Percentiles rank a stretch among this genome's conserved stretches.
Evolutionary conservation across 352 stramenopile species (phyloP).

Genomic region (Globisporangium echinulatum): DNA sequence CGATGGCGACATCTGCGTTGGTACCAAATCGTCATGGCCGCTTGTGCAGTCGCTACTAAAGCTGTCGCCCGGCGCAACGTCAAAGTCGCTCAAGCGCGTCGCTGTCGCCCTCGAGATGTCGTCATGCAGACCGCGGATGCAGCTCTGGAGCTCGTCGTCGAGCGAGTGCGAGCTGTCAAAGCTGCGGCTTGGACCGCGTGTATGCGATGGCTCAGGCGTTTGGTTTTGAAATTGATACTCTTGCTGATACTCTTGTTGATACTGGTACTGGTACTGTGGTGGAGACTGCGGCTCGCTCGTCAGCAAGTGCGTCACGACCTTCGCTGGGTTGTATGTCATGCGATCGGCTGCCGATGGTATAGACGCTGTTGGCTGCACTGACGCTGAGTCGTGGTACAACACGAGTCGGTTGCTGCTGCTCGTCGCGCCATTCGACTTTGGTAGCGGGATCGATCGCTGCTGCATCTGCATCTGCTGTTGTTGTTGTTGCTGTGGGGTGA

Average conservation of each 20-base stretch:
- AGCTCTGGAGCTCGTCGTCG: constrained; percentile 36
- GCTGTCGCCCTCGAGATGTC: constrained; percentile 31
- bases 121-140: constrained; percentile 50
- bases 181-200: constrained; percentile 9
- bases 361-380: background rate
- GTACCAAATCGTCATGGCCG: background rate
- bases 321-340: constrained; percentile 7
- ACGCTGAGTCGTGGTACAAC: background rate
- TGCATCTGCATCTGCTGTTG: background rate
- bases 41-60: constrained; percentile 9
- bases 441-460: background rate
- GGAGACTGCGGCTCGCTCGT: background rate
- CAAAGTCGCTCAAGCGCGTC: constrained; percentile 9
- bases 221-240: too few relatives aligned
- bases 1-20: background rate
- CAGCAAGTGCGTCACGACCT: constrained; percentile 13
- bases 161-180: constrained; percentile 18
- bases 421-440: background rate
- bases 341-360: background rate
- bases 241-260: too few relatives aligned
- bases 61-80: constrained; percentile 3
- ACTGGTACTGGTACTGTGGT: too few relatives aligned
- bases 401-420: constrained; percentile 1
- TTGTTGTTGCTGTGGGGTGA: constrained; percentile 1
- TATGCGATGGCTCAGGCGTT: too few relatives aligned